Evolutionary conservation across 2,329 filamentous ascomycete species (phyloP), one percentile per base, ranked within the genome.

Genomic region (Didymella pomorum): DNA sequence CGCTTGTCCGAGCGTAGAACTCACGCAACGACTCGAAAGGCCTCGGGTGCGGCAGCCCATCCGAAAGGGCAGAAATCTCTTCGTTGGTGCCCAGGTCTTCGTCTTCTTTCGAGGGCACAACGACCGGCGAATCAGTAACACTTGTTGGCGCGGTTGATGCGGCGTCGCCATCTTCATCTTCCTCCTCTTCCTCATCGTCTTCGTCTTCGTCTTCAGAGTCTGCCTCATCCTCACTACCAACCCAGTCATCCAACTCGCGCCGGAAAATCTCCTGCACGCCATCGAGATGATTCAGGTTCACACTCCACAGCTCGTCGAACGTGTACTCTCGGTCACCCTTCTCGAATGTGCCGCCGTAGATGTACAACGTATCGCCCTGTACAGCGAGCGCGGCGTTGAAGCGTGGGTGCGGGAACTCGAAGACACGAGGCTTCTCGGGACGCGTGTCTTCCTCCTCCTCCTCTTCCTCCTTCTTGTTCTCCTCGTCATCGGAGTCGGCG

Each of bases 321-420:
- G 93, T 98, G 71, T 91, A 97, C 76, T 99, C 95, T 21, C 92
- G 86, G 70, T 99, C 95, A 18, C 92, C 94, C 74, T 96, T 95
- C 74, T 99, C 95, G 70, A 90, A 97, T 0, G 94, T 99, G 18
- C 95, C 95, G 28, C 95, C 93, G 71, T 96, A 98, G 52, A 98
- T 92, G 78, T 94, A 99, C 1, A 98, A 83, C 9, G 91, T 87
- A 74, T 99, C 95, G 65, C 93, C 92, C 77, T 98, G 93, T 0
- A 98, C 92, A 0, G 94, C 87, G 37, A 98, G 80, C 66, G 95
- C 91, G 1, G 93, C 89, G 68, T 98, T 98, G 80, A 99, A 99
- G 50, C 95, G 85, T 18, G 88, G 85, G 69, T 97, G 93, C 3
- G 95, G 95, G 73, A 96, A 88, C 73, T 97, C 93, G 80, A 91